Evolutionary conservation across 1,139 yeast species (phyloP), one percentile per base, ranked within the genome.

Genomic region (Blastobotrys illinoisensis): DNA sequence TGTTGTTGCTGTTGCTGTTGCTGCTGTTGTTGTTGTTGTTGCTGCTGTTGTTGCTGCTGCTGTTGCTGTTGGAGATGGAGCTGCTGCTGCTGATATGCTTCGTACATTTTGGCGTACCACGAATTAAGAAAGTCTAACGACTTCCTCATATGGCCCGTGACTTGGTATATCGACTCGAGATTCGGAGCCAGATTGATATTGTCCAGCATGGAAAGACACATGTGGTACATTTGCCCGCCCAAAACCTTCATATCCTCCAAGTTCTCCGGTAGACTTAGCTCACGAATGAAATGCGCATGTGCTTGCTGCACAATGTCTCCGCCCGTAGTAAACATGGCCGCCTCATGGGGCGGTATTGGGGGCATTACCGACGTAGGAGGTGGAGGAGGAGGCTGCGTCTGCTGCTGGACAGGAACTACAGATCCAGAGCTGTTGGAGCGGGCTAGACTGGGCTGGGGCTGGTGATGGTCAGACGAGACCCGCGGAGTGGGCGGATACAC

Each of bases 1-100:
- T 13, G 26, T 46, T 44, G 48, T 16, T 5, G 21, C n/a, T 16
- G 48, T 18, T 43, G 54, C 19, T 48, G 52, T 44, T 32, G 49
- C 13, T 14, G 47, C 40, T 47, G 54, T 26, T 53, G 50, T 24
- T 49, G 54, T 16, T 49, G 53, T 49, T 46, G 49, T 49, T 11
- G 46, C 28, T 18, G 24, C 45, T 53, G 54, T 45, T 48, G 48
- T 5, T 47, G 54, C 23, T 21, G 44, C 23, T 46, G 52, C 36
- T 23, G 52, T 40, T 28, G 47, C 44, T 20, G 56, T 45, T 14
- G 53, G 23, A 26, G 32, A 26, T 26, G 32, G 3, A 26, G 4
- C 32, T 26, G 32, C 32, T 26, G 32, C 13, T 26, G 32, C 9
- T 26, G 32, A 26, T 26, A 26, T 26, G 32, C 32, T 26, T 26